Evolutionary conservation across 306 rosid genomes (phyloP).

Genomic region (Cucurbita maxima): DNA sequence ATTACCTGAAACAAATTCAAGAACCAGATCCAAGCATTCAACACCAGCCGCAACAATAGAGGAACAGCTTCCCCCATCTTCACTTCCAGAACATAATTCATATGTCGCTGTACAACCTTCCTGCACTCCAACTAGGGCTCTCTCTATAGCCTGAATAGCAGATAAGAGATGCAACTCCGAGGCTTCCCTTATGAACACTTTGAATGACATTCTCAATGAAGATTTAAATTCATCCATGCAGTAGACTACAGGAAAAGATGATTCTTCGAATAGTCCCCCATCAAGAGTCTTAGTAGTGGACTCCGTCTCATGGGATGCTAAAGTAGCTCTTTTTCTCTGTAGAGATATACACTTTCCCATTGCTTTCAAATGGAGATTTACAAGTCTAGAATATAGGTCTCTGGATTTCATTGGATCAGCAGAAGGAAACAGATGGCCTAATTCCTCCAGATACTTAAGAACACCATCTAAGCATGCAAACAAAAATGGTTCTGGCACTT

Average conservation of each 20-base stretch:
- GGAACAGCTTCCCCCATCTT: constrained; percentile 51
- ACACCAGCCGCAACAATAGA: constrained; percentile 62
- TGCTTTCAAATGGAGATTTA: constrained; percentile 52
- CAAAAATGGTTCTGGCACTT: constrained; percentile 41
- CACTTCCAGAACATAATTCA: constrained; percentile 39
- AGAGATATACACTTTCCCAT: constrained; percentile 61
- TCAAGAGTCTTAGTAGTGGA: constrained; percentile 42
- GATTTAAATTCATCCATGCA: constrained; percentile 55
- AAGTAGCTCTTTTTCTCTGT: constrained; percentile 68
- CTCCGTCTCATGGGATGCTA: constrained; percentile 55
- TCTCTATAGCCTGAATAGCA: constrained; percentile 57
- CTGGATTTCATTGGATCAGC: constrained; percentile 44
- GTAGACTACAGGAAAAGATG: constrained; percentile 26
- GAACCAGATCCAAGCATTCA: constrained; percentile 72
- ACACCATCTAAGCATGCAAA: constrained; percentile 76
- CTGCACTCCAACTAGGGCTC: constrained; percentile 60
- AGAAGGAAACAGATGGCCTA: constrained; percentile 47
- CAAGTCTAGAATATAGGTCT: constrained; percentile 38
- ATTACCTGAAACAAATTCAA: constrained; percentile 78
- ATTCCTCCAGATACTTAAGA: constrained; percentile 53
- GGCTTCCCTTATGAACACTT: constrained; percentile 46
- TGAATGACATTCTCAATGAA: constrained; percentile 54
- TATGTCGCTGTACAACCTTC: constrained; percentile 37
- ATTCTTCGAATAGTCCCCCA: constrained; percentile 29
- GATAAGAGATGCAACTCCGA: constrained; percentile 61